phyloP scores from a whole-genome alignment of 75 land plant species.

The Sequoiadendron giganteum region DNA sequence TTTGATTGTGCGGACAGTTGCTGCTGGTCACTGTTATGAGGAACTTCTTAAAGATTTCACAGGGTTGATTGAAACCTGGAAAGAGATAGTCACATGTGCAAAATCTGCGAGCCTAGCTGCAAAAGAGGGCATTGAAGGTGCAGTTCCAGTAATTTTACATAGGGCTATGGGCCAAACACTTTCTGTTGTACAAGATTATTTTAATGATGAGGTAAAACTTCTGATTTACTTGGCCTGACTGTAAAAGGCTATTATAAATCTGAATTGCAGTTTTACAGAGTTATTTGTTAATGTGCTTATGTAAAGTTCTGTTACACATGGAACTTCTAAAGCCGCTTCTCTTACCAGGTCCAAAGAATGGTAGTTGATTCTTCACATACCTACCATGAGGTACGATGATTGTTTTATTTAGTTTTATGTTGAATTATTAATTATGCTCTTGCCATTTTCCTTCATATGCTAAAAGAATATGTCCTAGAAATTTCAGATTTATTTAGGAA shows the following conservation, averaged over 20 bases:
- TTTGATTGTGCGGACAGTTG: conserved; percentile 90
- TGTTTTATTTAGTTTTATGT: neutral
- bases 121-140: conserved; percentile 77
- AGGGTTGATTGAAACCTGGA: conserved; percentile 89
- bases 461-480: neutral
- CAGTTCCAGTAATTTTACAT: conserved; percentile 85
- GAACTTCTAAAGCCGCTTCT: neutral
- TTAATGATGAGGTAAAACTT: conserved; percentile 65
- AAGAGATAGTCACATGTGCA: conserved; percentile 75
- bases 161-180: conserved; percentile 97
- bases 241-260: neutral
- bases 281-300: neutral
- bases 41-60: conserved; percentile 88
- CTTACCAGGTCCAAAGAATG: conserved; percentile 69
- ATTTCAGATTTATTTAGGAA: neutral
- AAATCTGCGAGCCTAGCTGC: conserved; percentile 80
- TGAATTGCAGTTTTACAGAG: neutral
- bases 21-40: conserved; percentile 80
- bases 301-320: neutral
- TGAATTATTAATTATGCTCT: neutral
- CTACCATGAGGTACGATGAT: conserved; percentile 77
- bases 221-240: neutral
- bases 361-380: conserved; percentile 92
- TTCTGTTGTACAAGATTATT: conserved; percentile 86
- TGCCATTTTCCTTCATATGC: neutral